Conservation (phyloP, 305 asterid genomes). For the Fraxinus angustifolia region DNA sequence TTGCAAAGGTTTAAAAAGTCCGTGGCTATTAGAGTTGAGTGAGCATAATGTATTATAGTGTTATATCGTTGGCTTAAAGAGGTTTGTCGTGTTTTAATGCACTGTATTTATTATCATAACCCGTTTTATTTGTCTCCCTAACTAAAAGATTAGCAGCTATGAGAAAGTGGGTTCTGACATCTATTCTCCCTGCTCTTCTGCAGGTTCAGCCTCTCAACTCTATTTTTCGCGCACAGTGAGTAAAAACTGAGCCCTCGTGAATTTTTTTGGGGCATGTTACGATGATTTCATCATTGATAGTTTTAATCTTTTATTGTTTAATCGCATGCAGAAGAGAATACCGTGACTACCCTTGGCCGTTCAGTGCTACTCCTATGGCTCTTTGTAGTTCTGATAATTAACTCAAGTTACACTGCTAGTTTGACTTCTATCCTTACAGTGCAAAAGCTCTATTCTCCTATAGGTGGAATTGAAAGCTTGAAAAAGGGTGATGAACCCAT, state of each 20-base stretch:
- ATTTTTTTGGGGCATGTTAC: neutral
- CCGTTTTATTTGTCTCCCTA: neutral
- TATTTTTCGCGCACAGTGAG: slow-evolving; percentile 59
- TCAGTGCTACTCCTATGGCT: slow-evolving; percentile 78
- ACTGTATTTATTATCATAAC: neutral
- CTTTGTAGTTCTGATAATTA: slow-evolving; percentile 70
- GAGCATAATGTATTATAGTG: neutral
- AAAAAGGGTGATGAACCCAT: slow-evolving; percentile 47
- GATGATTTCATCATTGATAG: neutral
- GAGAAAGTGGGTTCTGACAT: slow-evolving; percentile 2
- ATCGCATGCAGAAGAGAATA: slow-evolving; percentile 55
- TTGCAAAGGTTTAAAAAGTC: neutral
- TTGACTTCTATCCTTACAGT: slow-evolving; percentile 82
- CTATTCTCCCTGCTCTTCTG: neutral
- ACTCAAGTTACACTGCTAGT: slow-evolving; percentile 84
- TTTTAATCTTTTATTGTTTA: slow-evolving; percentile 12
- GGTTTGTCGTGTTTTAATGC: neutral
- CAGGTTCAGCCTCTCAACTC: slow-evolving; percentile 66
- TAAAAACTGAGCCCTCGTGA: neutral
- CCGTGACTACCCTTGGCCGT: slow-evolving; percentile 67
- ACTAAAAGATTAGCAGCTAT: neutral
- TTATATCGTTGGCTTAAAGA: neutral
- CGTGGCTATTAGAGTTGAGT: neutral
- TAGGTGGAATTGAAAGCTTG: slow-evolving; percentile 74
- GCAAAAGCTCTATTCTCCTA: slow-evolving; percentile 72